A percentile compares a stretch with the other conserved stretches of the same genome.
Evolutionary conservation across 2,329 filamentous ascomycete species (phyloP).

Genomic region (Ceratocystis destructans): DNA sequence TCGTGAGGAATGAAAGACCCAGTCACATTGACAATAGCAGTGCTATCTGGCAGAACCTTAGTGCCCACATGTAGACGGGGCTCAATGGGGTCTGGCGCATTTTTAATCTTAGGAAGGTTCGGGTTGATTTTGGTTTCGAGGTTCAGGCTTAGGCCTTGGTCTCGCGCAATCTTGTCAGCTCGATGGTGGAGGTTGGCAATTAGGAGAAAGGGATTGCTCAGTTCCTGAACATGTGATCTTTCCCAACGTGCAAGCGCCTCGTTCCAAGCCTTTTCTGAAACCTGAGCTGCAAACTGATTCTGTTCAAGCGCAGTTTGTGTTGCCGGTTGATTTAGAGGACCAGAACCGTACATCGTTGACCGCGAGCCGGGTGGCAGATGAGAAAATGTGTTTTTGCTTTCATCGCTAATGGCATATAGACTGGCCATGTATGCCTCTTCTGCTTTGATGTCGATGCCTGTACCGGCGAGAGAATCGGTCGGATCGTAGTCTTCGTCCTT

Average conservation of each 20-base stretch:
- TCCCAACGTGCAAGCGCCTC: slow-evolving; percentile 50
- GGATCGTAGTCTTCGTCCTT: slow-evolving; percentile 58
- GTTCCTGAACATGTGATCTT: slow-evolving; percentile 50
- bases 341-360: slow-evolving; percentile 49
- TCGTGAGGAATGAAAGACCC: slow-evolving; percentile 63
- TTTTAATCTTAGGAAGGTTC: slow-evolving; percentile 30
- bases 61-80: slow-evolving; percentile 14
- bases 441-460: slow-evolving; percentile 73
- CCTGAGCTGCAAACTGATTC: slow-evolving; percentile 51
- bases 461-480: slow-evolving; percentile 69
- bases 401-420: slow-evolving; percentile 33
- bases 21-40: slow-evolving; percentile 40
- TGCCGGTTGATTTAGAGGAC: slow-evolving; percentile 50
- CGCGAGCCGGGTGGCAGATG: slow-evolving; percentile 43
- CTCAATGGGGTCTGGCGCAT: slow-evolving; percentile 13
- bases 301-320: slow-evolving; percentile 30
- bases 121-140: slow-evolving; percentile 38
- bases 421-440: slow-evolving; percentile 71
- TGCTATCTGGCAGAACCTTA: slow-evolving; percentile 19
- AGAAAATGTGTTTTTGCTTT: slow-evolving; percentile 28
- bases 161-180: slow-evolving; percentile 43
- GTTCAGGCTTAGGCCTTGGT: slow-evolving; percentile 44
- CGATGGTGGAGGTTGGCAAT: slow-evolving; percentile 47
- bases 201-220: slow-evolving; percentile 59
- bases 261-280: slow-evolving; percentile 51